Evolutionary conservation across 495 filamentous ascomycete species (phyloP).

Genomic region (Xylaria castorea): DNA sequence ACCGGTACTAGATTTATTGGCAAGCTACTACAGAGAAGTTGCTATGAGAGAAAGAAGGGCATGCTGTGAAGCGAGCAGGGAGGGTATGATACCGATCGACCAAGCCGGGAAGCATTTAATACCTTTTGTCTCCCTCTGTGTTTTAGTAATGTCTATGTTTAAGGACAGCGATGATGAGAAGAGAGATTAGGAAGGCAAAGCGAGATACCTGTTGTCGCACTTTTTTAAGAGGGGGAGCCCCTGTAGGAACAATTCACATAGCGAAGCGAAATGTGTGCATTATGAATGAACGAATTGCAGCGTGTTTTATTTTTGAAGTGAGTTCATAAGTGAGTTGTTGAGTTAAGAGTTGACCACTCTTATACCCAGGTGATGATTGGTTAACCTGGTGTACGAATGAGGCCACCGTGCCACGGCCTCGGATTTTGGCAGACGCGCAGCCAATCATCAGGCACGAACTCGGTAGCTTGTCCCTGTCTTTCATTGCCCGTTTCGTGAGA

Average conservation of each 20-base stretch:
- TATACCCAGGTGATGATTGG: slow-evolving; percentile 1
- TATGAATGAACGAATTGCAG: not conserved
- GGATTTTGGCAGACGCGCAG: not conserved
- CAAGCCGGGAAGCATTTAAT: slow-evolving; percentile 9
- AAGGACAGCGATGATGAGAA: slow-evolving; percentile 12
- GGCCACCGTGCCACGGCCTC: not conserved
- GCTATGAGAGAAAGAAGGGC: not conserved
- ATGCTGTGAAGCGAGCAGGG: not conserved
- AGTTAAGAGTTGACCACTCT: not conserved
- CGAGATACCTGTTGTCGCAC: slow-evolving; percentile 3
- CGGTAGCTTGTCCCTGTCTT: not conserved
- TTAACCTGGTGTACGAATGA: not conserved
- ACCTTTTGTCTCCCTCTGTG: slow-evolving; percentile 7
- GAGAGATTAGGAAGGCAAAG: not conserved
- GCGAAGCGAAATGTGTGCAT: not conserved
- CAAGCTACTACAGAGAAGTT: not conserved
- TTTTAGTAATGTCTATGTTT: slow-evolving; percentile 15
- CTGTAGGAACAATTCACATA: not conserved
- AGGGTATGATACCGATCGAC: not conserved
- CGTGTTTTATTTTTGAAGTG: not conserved
- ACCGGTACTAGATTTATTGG: slow-evolving; percentile 44
- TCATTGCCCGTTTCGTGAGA: slow-evolving; percentile 1
- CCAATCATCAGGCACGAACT: not conserved
- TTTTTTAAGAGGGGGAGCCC: not conserved
- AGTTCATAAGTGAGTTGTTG: too few relatives aligned